These are phyloP conservation scores for Stagonosporopsis rhizophila DNA, from an alignment of 2,329 filamentous ascomycete species.

Conservation along the genomic window DNA sequence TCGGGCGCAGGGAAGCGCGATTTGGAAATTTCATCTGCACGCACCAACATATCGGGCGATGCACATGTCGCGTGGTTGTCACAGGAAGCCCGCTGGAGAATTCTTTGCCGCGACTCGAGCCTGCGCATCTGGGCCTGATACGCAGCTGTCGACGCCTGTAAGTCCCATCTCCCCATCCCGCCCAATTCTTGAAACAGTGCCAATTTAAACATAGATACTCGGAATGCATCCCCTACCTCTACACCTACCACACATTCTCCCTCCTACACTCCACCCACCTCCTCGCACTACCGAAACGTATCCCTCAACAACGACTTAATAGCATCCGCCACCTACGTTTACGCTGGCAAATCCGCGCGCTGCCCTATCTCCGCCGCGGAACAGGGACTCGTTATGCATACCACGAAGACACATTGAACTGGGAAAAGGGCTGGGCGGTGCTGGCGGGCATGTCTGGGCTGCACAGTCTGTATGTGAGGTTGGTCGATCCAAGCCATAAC, in stretches of 20 bases:
- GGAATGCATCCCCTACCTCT: constrained; percentile 41
- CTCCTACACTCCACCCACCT: constrained; percentile 45
- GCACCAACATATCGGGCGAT: constrained; percentile 23
- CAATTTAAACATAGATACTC: constrained; percentile 34
- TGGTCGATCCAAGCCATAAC: constrained; percentile 40
- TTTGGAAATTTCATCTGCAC: constrained; percentile 46
- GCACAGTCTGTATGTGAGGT: constrained; percentile 34
- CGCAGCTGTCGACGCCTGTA: constrained; percentile 41
- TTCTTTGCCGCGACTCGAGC: constrained; percentile 8
- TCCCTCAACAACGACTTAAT: constrained; percentile 36
- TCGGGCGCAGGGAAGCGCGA: constrained; percentile 10
- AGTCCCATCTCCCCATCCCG: background rate
- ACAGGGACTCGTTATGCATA: constrained; percentile 35
- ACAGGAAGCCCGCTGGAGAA: constrained; percentile 24
- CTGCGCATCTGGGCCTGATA: constrained; percentile 23
- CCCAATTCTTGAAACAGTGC: background rate
- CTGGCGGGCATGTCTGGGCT: constrained; percentile 38
- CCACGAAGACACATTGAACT: constrained; percentile 45
- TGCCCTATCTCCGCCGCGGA: constrained; percentile 41
- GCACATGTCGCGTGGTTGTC: constrained; percentile 40
- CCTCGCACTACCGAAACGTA: constrained; percentile 39
- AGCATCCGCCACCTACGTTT: constrained; percentile 39
- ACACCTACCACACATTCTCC: constrained; percentile 41
- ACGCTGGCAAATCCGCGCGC: constrained; percentile 44
- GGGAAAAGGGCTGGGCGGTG: constrained; percentile 41